Evolutionary conservation across 805 yeast genomes (phyloP).

Genomic region (Zygoascus biomembranicola): DNA sequence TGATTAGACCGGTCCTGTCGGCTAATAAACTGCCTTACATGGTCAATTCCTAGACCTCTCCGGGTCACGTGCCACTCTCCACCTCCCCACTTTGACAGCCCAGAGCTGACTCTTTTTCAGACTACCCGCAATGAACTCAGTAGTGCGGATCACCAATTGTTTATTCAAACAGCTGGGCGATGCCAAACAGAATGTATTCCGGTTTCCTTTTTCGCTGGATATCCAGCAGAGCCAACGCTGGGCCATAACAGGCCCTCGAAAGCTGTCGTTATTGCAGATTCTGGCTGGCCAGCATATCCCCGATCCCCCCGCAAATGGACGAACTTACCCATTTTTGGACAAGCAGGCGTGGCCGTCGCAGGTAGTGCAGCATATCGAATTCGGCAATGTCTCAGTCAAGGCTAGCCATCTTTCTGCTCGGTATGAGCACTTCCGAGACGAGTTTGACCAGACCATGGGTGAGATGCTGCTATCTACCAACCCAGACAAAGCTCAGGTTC

Average conservation of each 20-base stretch:
- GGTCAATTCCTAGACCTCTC: too few species aligned
- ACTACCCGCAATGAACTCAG: background rate
- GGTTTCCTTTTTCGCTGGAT: conserved; percentile 34
- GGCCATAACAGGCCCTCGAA: conserved; percentile 50
- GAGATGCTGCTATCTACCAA: conserved; percentile 48
- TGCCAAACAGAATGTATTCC: conserved; percentile 26
- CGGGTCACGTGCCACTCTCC: too few species aligned
- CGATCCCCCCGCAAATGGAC: conserved; percentile 40
- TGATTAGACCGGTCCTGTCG: too few species aligned
- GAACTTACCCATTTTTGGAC: conserved; percentile 48
- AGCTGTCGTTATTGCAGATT: conserved; percentile 45
- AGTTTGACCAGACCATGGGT: conserved; percentile 63
- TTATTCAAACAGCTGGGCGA: conserved; percentile 7
- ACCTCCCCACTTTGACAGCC: too few species aligned
- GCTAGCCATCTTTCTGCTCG: conserved; percentile 79
- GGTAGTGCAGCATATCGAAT: conserved; percentile 37
- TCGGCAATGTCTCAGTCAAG: conserved; percentile 36
- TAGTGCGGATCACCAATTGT: conserved; percentile 8
- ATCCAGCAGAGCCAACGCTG: conserved; percentile 36
- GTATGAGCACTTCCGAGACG: conserved; percentile 81
- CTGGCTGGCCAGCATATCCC: conserved; percentile 49
- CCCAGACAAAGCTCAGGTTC: conserved; percentile 38
- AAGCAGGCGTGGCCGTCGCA: conserved; percentile 38
- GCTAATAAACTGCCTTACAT: too few species aligned
- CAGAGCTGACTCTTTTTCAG: too few species aligned